A percentile compares a stretch with the other conserved stretches of the same genome.
Conservation (phyloP, 2,329 filamentous ascomycete genomes). For the Neofusicoccum sp. region DNA sequence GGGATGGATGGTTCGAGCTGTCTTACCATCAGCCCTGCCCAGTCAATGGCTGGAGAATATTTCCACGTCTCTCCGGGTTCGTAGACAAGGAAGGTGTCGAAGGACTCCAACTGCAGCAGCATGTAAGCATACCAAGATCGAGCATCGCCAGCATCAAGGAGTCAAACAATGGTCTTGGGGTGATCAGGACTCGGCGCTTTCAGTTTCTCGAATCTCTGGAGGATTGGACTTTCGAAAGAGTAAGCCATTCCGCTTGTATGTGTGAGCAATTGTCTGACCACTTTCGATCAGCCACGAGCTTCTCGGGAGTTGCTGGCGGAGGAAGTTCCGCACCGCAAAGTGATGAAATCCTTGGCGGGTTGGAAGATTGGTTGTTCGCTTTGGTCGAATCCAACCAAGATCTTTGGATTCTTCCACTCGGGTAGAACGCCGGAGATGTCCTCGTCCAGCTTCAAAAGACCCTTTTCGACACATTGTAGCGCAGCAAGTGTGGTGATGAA, state of each 20-base stretch:
- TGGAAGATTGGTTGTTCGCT: constrained; percentile 29
- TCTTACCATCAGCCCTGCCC: constrained; percentile 25
- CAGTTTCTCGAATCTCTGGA: constrained; percentile 15
- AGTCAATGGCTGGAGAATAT: constrained; percentile 30
- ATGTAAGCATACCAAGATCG: too few species aligned
- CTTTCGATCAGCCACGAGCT: neutral
- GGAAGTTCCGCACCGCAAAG: neutral
- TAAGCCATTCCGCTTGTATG: constrained; percentile 33
- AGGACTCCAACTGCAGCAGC: constrained; percentile 25
- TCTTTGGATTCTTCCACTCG: constrained; percentile 32
- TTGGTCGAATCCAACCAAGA: constrained; percentile 29
- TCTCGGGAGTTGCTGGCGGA: neutral
- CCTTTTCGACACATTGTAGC: constrained; percentile 40
- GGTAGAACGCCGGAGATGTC: constrained; percentile 35
- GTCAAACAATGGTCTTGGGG: neutral
- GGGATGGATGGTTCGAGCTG: too few species aligned
- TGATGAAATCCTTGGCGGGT: neutral
- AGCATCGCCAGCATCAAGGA: neutral
- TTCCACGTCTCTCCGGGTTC: constrained; percentile 30
- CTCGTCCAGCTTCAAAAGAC: constrained; percentile 34
- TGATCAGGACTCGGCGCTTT: neutral
- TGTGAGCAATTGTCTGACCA: constrained; percentile 26
- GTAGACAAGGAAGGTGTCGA: constrained; percentile 27
- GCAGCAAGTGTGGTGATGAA: constrained; percentile 39
- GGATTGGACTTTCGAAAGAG: constrained; percentile 25